Conservation (phyloP, 2,329 filamentous ascomycete species). For the Aspergillus clavatus region DNA sequence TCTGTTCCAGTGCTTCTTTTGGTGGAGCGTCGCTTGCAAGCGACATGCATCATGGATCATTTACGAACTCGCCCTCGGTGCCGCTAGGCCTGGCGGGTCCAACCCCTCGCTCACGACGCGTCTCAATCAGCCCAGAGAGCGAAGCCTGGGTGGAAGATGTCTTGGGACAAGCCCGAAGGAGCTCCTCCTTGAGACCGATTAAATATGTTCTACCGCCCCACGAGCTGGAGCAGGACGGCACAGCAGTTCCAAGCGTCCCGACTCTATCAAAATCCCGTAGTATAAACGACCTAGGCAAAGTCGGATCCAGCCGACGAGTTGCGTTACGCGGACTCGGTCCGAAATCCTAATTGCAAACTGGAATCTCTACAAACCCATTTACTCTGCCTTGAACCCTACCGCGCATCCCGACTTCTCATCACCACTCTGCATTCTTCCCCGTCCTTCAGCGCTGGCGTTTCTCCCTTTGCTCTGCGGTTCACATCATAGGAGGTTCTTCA, state of each 20-base stretch:
- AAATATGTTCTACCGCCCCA: slow-evolving; percentile 17
- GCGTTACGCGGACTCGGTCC: slow-evolving; percentile 33
- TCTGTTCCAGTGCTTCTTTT: slow-evolving; percentile 36
- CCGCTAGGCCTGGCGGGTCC: slow-evolving; percentile 45
- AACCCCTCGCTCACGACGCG: slow-evolving; percentile 35
- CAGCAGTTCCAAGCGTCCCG: slow-evolving; percentile 9
- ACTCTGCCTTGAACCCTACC: no score
- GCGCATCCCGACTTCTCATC: no score
- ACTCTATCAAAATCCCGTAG: slow-evolving; percentile 31
- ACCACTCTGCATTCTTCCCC: background rate
- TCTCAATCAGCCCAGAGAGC: slow-evolving; percentile 42
- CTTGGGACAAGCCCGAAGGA: slow-evolving; percentile 40
- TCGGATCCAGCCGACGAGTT: slow-evolving; percentile 35
- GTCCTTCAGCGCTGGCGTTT: background rate
- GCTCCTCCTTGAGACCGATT: slow-evolving; percentile 31
- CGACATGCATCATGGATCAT: slow-evolving; percentile 22
- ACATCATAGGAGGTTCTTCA: background rate
- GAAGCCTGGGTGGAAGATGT: slow-evolving; percentile 47
- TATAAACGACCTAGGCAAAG: slow-evolving; percentile 37
- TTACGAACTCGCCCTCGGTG: slow-evolving; percentile 26
- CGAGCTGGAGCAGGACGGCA: slow-evolving; percentile 14
- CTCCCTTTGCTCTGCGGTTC: background rate
- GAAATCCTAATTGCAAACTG: slow-evolving; percentile 5
- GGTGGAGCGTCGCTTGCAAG: slow-evolving; percentile 26
- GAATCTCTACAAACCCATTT: no score